Evolutionary conservation across 305 asterid genomes (phyloP).

Genomic region (Withania somnifera): DNA sequence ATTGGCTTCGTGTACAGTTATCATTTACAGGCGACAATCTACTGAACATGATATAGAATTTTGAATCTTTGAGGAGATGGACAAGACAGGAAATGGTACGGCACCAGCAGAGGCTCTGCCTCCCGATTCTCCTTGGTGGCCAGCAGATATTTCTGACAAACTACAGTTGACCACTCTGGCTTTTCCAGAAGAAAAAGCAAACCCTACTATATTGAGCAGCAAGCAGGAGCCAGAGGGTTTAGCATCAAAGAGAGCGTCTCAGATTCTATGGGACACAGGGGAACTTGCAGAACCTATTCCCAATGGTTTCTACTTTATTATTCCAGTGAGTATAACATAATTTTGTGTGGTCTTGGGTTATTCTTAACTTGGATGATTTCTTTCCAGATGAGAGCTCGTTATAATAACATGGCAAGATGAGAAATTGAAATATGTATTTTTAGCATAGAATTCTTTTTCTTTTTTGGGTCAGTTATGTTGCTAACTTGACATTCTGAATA

Average conservation of each 20-base stretch:
- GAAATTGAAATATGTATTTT: neutral
- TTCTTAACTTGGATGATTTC: neutral
- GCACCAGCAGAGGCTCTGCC: conserved; percentile 36
- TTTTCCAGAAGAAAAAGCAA: conserved; percentile 37
- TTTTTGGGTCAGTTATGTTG: neutral
- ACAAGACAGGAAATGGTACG: conserved; percentile 38
- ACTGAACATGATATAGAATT: conserved; percentile 18
- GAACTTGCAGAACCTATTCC: conserved; percentile 69
- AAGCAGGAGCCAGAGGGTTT: conserved; percentile 37
- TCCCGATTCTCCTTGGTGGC: conserved; percentile 56
- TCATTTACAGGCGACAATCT: neutral
- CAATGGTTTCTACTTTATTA: conserved; percentile 75
- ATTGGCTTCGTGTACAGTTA: neutral
- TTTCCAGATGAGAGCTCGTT: neutral
- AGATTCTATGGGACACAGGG: conserved; percentile 79
- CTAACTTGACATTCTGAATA: neutral
- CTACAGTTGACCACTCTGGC: conserved; percentile 44
- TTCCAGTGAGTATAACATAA: conserved; percentile 44
- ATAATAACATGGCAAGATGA: neutral
- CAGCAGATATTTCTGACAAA: conserved; percentile 47
- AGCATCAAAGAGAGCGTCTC: conserved; percentile 51
- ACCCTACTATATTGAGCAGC: conserved; percentile 26
- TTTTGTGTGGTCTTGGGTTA: neutral
- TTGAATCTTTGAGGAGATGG: conserved; percentile 50
- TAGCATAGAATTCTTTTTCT: neutral